Percentiles rank a stretch among this genome's conserved stretches.
phyloP scores from a whole-genome alignment of 1,284 basidiomycete genomes.

The Ganoderma lingzhi region DNA sequence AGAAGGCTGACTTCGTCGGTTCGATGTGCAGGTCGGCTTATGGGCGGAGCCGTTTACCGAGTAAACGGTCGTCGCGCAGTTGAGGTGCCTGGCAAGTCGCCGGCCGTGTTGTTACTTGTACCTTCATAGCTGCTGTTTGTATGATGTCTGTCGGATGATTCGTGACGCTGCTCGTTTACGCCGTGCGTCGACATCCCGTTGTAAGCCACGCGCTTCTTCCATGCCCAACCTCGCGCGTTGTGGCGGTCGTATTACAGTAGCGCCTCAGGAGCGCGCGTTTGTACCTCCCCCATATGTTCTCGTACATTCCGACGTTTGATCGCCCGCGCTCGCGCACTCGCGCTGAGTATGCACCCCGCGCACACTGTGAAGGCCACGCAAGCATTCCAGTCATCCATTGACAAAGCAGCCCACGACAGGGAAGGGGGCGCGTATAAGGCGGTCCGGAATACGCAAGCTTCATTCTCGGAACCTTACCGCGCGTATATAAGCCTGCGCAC shows the following conservation, averaged over 20 bases:
- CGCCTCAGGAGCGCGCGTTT: not conserved
- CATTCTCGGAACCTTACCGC: not conserved
- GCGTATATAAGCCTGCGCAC: not conserved
- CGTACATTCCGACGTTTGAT: not conserved
- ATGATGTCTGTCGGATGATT: not conserved
- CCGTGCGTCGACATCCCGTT: not conserved
- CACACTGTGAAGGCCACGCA: not conserved
- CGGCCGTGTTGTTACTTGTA: too few species aligned
- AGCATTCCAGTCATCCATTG: not conserved
- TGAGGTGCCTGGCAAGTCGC: not conserved
- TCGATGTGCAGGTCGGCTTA: conserved; percentile 29
- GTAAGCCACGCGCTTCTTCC: not conserved
- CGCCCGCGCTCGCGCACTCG: not conserved
- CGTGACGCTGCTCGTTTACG: not conserved
- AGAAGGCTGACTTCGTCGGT: not conserved
- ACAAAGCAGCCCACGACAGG: conserved; percentile 1
- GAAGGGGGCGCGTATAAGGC: conserved; percentile 2
- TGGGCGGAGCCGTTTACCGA: conserved; percentile 27
- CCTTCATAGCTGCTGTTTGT: not conserved
- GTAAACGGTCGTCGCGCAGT: not conserved
- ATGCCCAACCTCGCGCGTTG: too few species aligned
- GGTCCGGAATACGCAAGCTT: conserved; percentile 8
- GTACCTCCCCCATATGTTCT: not conserved
- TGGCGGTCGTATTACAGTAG: too few species aligned
- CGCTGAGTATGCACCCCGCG: not conserved